Conservation (phyloP, 495 filamentous ascomycete genomes). For the Talaromyces adpressus region DNA sequence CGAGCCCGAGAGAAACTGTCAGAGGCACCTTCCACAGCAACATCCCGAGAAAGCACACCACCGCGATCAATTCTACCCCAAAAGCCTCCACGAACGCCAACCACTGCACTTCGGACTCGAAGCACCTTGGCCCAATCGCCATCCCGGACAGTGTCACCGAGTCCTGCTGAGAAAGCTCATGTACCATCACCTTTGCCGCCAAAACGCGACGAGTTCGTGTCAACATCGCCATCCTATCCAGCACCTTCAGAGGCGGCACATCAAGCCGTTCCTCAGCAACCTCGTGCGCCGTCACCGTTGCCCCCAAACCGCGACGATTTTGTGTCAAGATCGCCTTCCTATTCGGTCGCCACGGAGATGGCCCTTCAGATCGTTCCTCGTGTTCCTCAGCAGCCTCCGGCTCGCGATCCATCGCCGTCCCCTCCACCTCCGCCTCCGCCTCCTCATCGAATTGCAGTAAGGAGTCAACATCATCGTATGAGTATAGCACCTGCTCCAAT, state of each 20-base stretch:
- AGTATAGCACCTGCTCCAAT: constrained; percentile 32
- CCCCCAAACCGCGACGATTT: constrained; percentile 14
- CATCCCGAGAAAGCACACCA: constrained; percentile 33
- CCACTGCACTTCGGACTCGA: constrained; percentile 29
- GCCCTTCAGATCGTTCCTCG: constrained; percentile 1
- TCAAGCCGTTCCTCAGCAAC: constrained; percentile 21
- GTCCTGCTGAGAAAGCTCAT: not conserved
- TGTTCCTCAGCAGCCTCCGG: constrained; percentile 26
- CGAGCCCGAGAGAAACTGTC: constrained; percentile 11
- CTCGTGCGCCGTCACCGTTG: constrained; percentile 19
- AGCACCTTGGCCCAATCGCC: constrained; percentile 26
- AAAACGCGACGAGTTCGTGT: not conserved
- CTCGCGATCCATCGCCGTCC: constrained; percentile 28
- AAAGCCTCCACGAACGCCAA: constrained; percentile 20
- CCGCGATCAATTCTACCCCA: constrained; percentile 33
- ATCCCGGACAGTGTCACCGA: constrained; percentile 15
- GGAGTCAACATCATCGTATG: constrained; percentile 16
- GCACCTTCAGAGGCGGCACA: constrained; percentile 13
- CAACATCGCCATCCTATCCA: constrained; percentile 8
- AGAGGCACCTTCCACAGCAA: constrained; percentile 39
- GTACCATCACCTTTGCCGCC: constrained; percentile 23
- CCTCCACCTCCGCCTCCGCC: constrained; percentile 38
- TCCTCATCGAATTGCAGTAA: constrained; percentile 23
- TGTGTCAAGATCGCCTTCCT: constrained; percentile 7
- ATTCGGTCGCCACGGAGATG: constrained; percentile 13